Conservation (phyloP, 2,329 filamentous ascomycete genomes). For the Alternaria burnsii region DNA sequence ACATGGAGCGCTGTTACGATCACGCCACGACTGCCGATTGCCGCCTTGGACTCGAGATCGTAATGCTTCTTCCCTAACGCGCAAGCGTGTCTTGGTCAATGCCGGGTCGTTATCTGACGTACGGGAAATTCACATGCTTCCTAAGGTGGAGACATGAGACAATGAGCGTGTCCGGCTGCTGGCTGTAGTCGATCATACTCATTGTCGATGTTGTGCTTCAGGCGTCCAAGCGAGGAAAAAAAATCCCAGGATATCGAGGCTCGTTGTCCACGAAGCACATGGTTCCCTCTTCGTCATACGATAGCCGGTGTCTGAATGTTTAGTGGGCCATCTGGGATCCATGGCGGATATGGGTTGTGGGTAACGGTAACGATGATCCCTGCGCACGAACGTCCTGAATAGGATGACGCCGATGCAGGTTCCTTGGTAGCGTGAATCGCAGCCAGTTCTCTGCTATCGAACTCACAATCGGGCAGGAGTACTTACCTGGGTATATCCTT, state of each 20-base stretch:
- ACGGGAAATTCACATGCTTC: neutral
- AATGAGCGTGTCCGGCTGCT: neutral
- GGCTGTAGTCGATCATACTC: neutral
- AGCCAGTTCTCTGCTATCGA: neutral
- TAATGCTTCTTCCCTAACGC: neutral
- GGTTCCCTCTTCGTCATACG: slow-evolving; percentile 1
- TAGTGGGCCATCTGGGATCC: neutral
- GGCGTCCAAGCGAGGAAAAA: neutral
- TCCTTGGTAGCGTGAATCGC: slow-evolving; percentile 3
- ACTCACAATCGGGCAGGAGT: neutral
- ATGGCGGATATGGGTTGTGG: slow-evolving; percentile 1
- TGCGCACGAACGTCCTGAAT: slow-evolving; percentile 1
- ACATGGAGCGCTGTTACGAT: neutral
- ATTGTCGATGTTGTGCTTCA: neutral
- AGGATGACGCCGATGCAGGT: slow-evolving; percentile 1
- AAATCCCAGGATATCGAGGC: neutral
- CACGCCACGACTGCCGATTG: slow-evolving; percentile 1
- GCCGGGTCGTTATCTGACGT: neutral
- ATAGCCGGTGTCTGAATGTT: neutral
- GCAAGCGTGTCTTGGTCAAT: neutral
- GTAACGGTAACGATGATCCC: neutral
- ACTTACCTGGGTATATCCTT: slow-evolving; percentile 7
- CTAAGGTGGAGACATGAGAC: neutral
- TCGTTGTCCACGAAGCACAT: neutral
- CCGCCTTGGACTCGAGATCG: neutral